Conservation (phyloP, 768 basidiomycete genomes). For the Suillus variegatus region DNA sequence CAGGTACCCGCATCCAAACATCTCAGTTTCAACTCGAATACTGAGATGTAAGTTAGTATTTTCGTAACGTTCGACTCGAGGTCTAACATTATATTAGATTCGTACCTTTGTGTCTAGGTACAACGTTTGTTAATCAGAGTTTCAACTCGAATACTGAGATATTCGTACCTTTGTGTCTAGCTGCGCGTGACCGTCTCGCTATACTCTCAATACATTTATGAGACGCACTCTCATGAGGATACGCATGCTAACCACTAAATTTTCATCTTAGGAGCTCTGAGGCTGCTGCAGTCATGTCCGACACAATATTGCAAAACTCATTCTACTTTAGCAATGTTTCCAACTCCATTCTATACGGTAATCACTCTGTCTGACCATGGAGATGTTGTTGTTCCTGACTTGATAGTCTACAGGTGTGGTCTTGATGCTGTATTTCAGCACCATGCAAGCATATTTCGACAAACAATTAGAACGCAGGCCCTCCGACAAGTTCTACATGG, state of each 20-base stretch:
- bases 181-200: too few species aligned
- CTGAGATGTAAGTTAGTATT: too few species aligned
- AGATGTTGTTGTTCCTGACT: background rate
- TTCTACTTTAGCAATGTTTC: slow-evolving; percentile 18
- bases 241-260: background rate
- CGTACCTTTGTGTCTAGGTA: too few species aligned
- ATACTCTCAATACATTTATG: too few species aligned
- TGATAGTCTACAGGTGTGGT: slow-evolving; percentile 21
- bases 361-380: background rate
- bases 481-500: slow-evolving; percentile 21
- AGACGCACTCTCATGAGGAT: background rate
- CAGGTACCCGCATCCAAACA: too few species aligned
- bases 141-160: too few species aligned
- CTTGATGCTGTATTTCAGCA: slow-evolving; percentile 26
- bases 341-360: slow-evolving; percentile 18
- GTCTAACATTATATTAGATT: too few species aligned
- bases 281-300: slow-evolving; percentile 4
- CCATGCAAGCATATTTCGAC: slow-evolving; percentile 22
- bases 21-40: too few species aligned
- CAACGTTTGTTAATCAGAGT: too few species aligned
- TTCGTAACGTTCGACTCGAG: too few species aligned
- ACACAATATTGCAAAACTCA: slow-evolving; percentile 17
- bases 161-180: too few species aligned
- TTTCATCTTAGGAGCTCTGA: background rate
- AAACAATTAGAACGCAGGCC: background rate